Percentiles rank a stretch among this genome's conserved stretches.
Evolutionary conservation across 176 grass and related monocot species (phyloP).

Genomic region (Pontederia crassipes): DNA sequence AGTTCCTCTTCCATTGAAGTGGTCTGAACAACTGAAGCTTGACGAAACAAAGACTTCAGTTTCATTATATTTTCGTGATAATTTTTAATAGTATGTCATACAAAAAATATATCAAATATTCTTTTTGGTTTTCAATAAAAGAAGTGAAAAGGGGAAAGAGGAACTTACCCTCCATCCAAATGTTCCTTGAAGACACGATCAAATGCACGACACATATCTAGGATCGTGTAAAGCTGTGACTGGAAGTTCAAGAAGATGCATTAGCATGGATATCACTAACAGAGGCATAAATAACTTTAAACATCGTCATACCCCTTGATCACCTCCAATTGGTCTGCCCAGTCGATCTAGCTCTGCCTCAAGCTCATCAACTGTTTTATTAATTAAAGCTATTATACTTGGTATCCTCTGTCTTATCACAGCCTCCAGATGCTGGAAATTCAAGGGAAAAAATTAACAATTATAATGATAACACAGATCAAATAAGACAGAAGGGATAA

Average conservation of each 20-base stretch:
- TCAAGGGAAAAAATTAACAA: conserved; percentile 3
- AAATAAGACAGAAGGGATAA: not conserved
- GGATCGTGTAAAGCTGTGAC: conserved; percentile 98
- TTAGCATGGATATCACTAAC: conserved; percentile 2
- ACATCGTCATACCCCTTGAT: conserved; percentile 64
- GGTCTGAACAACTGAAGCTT: too few species aligned
- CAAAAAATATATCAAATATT: conserved; percentile 3
- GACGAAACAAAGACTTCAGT: too few species aligned
- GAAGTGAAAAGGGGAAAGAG: not conserved
- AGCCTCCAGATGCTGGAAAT: conserved; percentile 73
- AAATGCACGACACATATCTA: conserved; percentile 99
- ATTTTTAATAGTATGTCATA: conserved; percentile 14
- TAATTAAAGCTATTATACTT: conserved; percentile 93
- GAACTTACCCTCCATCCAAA: conserved; percentile 91
- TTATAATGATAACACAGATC: not conserved
- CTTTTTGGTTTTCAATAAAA: conserved; percentile 1
- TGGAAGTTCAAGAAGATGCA: conserved; percentile 24
- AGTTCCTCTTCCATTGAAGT: too few species aligned
- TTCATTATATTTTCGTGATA: not conserved
- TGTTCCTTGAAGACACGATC: conserved; percentile 98
- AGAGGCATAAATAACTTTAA: conserved; percentile 7
- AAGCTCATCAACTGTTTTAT: conserved; percentile 98
- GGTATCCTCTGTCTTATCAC: conserved; percentile 95
- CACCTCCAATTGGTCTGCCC: conserved; percentile 87
- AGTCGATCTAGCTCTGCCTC: conserved; percentile 90